A percentile compares a stretch with the other conserved stretches of the same genome.
Conservation (phyloP, 2,329 filamentous ascomycete species). For the Claviceps cyperi region DNA sequence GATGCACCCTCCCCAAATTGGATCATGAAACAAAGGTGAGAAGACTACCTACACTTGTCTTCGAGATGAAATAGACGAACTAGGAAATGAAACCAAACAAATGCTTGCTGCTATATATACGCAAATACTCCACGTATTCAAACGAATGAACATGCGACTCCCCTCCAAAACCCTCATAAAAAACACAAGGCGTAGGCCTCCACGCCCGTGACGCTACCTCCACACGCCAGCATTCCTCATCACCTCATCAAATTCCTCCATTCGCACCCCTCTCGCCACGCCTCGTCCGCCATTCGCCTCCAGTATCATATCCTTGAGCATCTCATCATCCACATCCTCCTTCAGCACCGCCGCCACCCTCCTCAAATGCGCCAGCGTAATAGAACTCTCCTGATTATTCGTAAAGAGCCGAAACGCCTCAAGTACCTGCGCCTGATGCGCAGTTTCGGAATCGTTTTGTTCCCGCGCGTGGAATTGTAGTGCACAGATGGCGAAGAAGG, state of each 20-base stretch:
- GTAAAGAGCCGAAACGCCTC: slow-evolving; percentile 76
- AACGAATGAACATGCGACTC: background rate
- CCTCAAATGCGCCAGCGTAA: slow-evolving; percentile 65
- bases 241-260: slow-evolving; percentile 73
- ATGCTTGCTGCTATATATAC: no score
- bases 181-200: background rate
- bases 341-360: slow-evolving; percentile 68
- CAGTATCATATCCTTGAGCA: slow-evolving; percentile 84
- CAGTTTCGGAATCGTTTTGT: slow-evolving; percentile 35
- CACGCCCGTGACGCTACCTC: slow-evolving; percentile 29
- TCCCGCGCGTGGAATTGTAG: slow-evolving; percentile 59
- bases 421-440: slow-evolving; percentile 53
- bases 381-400: slow-evolving; percentile 37
- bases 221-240: slow-evolving; percentile 78
- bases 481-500: slow-evolving; percentile 78
- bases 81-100: no score
- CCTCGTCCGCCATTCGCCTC: slow-evolving; percentile 79
- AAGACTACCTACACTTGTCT: no score
- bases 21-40: no score
- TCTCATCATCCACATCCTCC: slow-evolving; percentile 69
- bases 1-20: no score
- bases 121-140: no score
- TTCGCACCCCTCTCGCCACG: slow-evolving; percentile 53
- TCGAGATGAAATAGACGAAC: no score
- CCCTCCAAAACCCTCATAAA: background rate